Percentiles rank a stretch among this genome's conserved stretches.
Evolutionary conservation across 768 basidiomycete genomes (phyloP).

Genomic region (Imleria badia): DNA sequence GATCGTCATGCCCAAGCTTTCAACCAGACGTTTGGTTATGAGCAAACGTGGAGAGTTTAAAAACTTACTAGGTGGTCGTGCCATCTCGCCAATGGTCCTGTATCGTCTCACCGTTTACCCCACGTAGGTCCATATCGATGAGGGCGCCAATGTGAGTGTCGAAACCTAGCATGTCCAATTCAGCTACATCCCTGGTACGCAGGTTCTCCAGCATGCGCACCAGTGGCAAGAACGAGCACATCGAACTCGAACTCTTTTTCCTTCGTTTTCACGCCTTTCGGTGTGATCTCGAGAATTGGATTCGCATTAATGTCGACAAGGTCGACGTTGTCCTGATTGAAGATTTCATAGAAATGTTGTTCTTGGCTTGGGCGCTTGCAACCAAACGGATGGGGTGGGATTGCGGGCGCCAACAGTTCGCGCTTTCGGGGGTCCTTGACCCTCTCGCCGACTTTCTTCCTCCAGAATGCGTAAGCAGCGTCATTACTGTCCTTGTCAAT

Average conservation of each 20-base stretch:
- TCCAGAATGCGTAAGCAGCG: constrained; percentile 8
- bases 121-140: constrained; percentile 11
- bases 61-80: constrained; percentile 14
- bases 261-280: constrained; percentile 2
- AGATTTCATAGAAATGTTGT: constrained; percentile 8
- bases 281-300: constrained; percentile 6
- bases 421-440: constrained; percentile 2
- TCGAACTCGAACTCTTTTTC: constrained; percentile 7
- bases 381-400: constrained; percentile 10
- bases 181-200: background rate
- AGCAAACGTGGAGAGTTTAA: background rate
- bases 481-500: background rate
- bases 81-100: constrained; percentile 17
- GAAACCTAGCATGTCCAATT: background rate
- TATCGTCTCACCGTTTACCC: constrained; percentile 6
- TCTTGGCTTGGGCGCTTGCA: constrained; percentile 7
- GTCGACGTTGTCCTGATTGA: constrained; percentile 11
- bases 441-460: constrained; percentile 1
- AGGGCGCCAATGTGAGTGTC: constrained; percentile 4
- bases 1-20: constrained; percentile 12
- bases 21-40: background rate
- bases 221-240: constrained; percentile 6
- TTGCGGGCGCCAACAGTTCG: background rate
- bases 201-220: background rate
- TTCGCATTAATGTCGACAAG: constrained; percentile 1